Base-by-base conservation (phyloP, 352 stramenopile species). In the Globisporangium camurandrum region DNA sequence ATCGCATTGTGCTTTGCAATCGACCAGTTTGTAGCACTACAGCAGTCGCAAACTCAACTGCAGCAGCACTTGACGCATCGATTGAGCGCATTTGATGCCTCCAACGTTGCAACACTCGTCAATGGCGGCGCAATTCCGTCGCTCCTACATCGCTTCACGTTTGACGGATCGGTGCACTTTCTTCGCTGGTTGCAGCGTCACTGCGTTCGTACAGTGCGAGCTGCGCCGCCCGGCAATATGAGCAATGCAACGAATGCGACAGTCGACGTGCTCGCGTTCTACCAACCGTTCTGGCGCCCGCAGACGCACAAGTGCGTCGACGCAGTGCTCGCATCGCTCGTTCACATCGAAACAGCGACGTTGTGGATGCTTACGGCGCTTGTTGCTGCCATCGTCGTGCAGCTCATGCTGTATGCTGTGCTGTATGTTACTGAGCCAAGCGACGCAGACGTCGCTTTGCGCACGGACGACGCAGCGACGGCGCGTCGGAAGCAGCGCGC, bases 141-240 rank as follows among this genome's bases (percentile, higher is more conserved):
- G 9, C 56, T 86, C 7, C 65, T 65, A 22, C 71, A 84, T 11
- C 60, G 71, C 10, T 80, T 84, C 40, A 43, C 76, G 6, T 57
- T 80, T 20, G 71, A 86, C 40, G 69, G 60, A 4, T 71, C 69
- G 6, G 53, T 56, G 42, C 54, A 53, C 43, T 86, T 82, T 27
- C 54, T 86, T 2, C 49, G 51, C 2, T 80, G 67, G 67, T 26
- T 86, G 10, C 43, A 61, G 23, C 10, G 17, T 0, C 56, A 62
- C 22, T 86, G 74, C 23, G 23, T 37, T 0, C 40, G 20, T 17
- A 16, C 38, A 19, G 11, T 31, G 9, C 24, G n/a, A 6, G 20
- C 7, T 22, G 24, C 8, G 23, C 16, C 7, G n/a, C 12, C 10
- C 22, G 36, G 30, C n/a, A 49, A 28, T 17, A 22, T 17, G 5